These are phyloP conservation scores for Tolypocladium nubicola DNA, from an alignment of 2,329 filamentous ascomycete species.

Conservation along the genomic window DNA sequence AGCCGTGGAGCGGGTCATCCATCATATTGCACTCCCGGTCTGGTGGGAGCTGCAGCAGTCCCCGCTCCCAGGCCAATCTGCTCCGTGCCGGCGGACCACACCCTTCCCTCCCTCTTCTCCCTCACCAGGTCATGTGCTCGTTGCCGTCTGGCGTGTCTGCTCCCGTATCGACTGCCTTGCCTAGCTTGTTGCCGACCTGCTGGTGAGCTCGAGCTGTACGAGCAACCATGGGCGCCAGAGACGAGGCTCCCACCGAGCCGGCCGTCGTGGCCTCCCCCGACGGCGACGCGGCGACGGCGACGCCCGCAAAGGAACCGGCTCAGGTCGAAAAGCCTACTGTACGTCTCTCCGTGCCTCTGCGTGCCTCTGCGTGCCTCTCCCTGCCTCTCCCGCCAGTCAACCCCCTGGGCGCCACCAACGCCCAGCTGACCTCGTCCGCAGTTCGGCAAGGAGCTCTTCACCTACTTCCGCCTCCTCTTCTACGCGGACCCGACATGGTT, in stretches of 20 bases:
- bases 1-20: not conserved
- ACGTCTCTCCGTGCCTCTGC: not conserved
- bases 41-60: not conserved
- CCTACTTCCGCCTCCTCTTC: conserved; percentile 33
- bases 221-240: not conserved
- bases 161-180: not conserved
- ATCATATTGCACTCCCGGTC: not conserved
- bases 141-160: not conserved
- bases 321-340: not conserved
- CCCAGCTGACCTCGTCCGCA: not conserved
- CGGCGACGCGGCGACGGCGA: not conserved
- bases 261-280: not conserved
- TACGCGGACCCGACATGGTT: conserved; percentile 32
- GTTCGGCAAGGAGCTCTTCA: conserved; percentile 3
- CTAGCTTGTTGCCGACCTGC: not conserved
- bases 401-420: not conserved
- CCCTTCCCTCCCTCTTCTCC: not conserved
- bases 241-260: not conserved
- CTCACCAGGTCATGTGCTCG: not conserved
- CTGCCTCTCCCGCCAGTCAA: not conserved
- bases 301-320: not conserved
- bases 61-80: not conserved
- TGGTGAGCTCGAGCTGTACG: not conserved
- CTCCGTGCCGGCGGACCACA: not conserved
- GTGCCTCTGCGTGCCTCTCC: not conserved